Evolutionary conservation across 768 basidiomycete genomes (phyloP), one percentile per base, ranked within the genome.

Genomic region (Asterophora parasitica): DNA sequence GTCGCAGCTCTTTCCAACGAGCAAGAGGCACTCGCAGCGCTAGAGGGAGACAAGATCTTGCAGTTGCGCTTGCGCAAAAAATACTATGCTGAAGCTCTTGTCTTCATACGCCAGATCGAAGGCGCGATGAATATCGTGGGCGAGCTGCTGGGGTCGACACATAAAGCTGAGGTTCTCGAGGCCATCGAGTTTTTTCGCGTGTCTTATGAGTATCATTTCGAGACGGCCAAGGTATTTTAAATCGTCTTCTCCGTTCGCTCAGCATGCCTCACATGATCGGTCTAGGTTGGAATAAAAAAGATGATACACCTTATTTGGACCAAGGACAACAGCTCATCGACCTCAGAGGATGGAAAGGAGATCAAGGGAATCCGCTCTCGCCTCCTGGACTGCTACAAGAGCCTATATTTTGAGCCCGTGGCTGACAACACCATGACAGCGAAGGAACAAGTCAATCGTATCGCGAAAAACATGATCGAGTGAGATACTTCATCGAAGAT

Each of bases 221-320:
- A 82, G 33, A 75, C 78, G 31, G 86, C 94, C 2, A 82, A 88
- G 65, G 89, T 90, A 38, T 17, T 32, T 36, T 13, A 26, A 19
- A 13, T 6, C 43, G 23, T 4, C 2, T 10, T 28, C n/a, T 15
- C 33, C 10, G 30, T 33, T 15, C 19, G 16, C n/a, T 36, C 38
- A 46, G 23, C 27, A n/a, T 4, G 4, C 6, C 51, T 56, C 4
- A 62, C 26, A 15, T 42, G 8, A 27, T 10, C 8, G 46, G 37
- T 37, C 27, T 55, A 95, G 92, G 66, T 69, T 11, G 96, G 96
- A 0, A 85, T 99, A 60, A 92, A 88, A 72, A 91, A 85, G 59
- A 97, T 98, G 95, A 63, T 99, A 11, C 96, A 98, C 64, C 74
- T 99, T 19, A 90, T 99, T 56, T 98, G 96, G 96, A 79, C 81